Conservation (phyloP, 139 green algal species). For the Chlorella sorokiniana region DNA sequence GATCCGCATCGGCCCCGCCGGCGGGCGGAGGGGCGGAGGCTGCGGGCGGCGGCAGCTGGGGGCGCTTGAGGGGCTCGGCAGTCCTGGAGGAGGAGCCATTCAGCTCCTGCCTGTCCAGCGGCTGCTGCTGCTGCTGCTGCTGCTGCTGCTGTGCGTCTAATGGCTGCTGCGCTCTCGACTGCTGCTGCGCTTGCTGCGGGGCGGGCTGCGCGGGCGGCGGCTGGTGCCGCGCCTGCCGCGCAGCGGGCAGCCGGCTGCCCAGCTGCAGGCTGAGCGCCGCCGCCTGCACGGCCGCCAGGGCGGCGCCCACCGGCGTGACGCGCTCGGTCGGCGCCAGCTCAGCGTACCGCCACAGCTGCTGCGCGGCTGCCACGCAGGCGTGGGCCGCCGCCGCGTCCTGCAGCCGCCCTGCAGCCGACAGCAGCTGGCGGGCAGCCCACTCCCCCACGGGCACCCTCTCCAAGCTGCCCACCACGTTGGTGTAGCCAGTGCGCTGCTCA, state of each 20-base stretch:
- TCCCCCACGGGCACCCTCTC: neutral
- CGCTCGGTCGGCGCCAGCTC: neutral
- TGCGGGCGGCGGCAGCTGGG: neutral
- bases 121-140: neutral
- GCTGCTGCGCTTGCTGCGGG: neutral
- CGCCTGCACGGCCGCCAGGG: neutral
- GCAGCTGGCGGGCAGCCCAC: neutral
- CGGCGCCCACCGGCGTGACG: neutral
- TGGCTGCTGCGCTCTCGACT: neutral
- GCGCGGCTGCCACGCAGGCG: neutral
- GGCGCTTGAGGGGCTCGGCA: neutral
- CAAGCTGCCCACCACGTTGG: neutral
- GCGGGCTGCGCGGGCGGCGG: neutral
- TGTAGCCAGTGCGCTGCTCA: neutral
- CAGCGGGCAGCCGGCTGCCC: neutral
- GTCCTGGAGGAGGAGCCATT: too few species aligned
- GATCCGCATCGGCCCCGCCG: neutral
- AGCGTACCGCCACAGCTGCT: conserved; percentile 1
- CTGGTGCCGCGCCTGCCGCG: neutral
- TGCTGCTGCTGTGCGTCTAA: neutral
- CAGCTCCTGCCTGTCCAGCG: neutral
- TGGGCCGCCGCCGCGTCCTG: neutral
- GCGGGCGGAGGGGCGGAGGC: neutral
- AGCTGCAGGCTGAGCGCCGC: neutral
- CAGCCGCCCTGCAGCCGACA: neutral